Conservation (phyloP, 208 protist genomes). For the Leptomonas pyrrhocoris region DNA sequence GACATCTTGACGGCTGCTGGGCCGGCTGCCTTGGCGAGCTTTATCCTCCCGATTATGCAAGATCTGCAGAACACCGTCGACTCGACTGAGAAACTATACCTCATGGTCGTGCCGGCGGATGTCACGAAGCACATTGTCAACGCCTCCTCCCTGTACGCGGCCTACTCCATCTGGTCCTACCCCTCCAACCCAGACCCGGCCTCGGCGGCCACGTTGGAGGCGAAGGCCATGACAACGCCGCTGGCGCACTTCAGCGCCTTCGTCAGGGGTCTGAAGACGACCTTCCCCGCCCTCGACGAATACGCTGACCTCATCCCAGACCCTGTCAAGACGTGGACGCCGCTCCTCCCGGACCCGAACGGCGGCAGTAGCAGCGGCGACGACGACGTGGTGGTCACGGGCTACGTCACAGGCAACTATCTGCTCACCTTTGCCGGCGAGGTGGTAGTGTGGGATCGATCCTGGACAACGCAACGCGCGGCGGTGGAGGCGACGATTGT, state of each 20-base stretch:
- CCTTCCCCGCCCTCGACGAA: background rate
- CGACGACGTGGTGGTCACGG: background rate
- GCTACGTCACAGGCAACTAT: constrained; percentile 20
- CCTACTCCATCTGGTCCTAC: constrained; percentile 24
- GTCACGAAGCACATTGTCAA: background rate
- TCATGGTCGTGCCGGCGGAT: constrained; percentile 2
- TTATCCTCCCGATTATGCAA: constrained; percentile 1
- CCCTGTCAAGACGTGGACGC: background rate
- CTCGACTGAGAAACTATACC: background rate
- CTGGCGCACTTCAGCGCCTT: constrained; percentile 9
- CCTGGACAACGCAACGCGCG: constrained; percentile 8
- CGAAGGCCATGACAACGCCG: background rate
- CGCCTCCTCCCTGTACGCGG: constrained; percentile 21
- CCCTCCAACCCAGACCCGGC: background rate
- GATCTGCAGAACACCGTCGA: constrained; percentile 24
- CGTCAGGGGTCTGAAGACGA: background rate
- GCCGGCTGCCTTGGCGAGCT: background rate
- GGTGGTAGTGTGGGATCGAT: background rate
- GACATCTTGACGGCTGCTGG: background rate
- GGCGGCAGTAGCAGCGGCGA: background rate
- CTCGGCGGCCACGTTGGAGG: background rate
- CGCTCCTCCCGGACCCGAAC: constrained; percentile 6
- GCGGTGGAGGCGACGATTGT: constrained; percentile 3
- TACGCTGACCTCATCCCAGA: constrained; percentile 8
- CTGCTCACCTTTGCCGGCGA: constrained; percentile 19